Evolutionary conservation across 2,329 filamentous ascomycete genomes (phyloP).

Genomic region (Didymella arachidicola): DNA sequence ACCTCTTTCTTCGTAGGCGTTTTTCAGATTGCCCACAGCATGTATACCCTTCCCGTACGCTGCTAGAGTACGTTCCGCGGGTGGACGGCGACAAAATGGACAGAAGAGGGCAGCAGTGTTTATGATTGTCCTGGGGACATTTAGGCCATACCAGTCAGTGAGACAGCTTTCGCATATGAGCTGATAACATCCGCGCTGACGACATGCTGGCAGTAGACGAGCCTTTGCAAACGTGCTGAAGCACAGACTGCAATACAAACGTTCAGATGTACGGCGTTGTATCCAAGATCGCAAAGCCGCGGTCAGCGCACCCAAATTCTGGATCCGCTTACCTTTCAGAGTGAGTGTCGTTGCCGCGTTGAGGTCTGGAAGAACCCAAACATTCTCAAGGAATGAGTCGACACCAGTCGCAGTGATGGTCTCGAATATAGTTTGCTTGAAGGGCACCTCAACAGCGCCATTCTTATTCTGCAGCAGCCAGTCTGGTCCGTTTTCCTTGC

Average conservation of each 20-base stretch:
- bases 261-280: constrained; percentile 48
- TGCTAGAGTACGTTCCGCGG: constrained; percentile 50
- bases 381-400: constrained; percentile 47
- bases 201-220: constrained; percentile 55
- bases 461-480: constrained; percentile 58
- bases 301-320: constrained; percentile 51
- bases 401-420: constrained; percentile 36
- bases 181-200: constrained; percentile 56
- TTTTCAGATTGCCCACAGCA: constrained; percentile 49
- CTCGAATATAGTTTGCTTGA: constrained; percentile 54
- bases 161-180: constrained; percentile 55
- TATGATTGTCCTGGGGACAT: constrained; percentile 54
- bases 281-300: constrained; percentile 51
- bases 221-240: constrained; percentile 52
- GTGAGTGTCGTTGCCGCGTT: constrained; percentile 34
- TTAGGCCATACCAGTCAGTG: constrained; percentile 58
- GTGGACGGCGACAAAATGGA: constrained; percentile 60
- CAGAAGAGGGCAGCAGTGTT: constrained; percentile 60
- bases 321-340: constrained; percentile 53
- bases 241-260: constrained; percentile 57
- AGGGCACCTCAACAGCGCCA: constrained; percentile 46
- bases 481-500: constrained; percentile 52
- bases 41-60: constrained; percentile 49
- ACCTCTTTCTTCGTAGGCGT: constrained; percentile 53
- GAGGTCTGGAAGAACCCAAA: constrained; percentile 49